phyloP scores from a whole-genome alignment of 2,329 filamentous ascomycete genomes.

The Byssothecium circinans region DNA sequence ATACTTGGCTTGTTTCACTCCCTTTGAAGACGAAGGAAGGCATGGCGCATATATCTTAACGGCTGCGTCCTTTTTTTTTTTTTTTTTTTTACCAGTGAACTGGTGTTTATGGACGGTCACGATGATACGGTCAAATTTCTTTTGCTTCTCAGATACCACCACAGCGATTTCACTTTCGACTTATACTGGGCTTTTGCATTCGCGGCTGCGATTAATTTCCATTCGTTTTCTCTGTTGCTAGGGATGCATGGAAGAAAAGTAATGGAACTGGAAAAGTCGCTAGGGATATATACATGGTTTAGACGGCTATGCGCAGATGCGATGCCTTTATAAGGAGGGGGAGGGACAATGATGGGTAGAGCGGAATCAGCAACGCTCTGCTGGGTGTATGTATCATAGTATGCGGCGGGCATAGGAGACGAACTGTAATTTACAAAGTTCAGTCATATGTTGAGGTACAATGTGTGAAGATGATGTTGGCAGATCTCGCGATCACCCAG shows the following conservation, averaged over 20 bases:
- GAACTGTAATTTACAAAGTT: conserved; percentile 6
- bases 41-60: conserved; percentile 11
- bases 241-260: conserved; percentile 1
- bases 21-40: conserved; percentile 14
- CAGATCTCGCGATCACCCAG: not conserved
- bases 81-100: too few species aligned
- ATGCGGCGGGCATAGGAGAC: conserved; percentile 5
- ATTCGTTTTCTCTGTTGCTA: not conserved
- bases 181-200: conserved; percentile 47
- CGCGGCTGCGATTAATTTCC: conserved; percentile 60
- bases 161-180: conserved; percentile 62
- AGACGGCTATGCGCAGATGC: not conserved
- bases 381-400: conserved; percentile 8
- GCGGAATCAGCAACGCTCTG: conserved; percentile 1
- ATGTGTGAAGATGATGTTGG: not conserved
- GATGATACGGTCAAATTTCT: conserved; percentile 34
- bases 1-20: conserved; percentile 12
- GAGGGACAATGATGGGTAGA: conserved; percentile 8
- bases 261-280: not conserved
- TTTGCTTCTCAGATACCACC: conserved; percentile 43
- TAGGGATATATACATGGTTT: not conserved
- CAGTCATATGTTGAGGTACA: not conserved
- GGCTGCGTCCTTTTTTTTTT: conserved; percentile 23
- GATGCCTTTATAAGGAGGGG: not conserved
- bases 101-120: conserved; percentile 27